Conservation (phyloP, 257 asterid genomes). For the Euphrasia confusa region DNA sequence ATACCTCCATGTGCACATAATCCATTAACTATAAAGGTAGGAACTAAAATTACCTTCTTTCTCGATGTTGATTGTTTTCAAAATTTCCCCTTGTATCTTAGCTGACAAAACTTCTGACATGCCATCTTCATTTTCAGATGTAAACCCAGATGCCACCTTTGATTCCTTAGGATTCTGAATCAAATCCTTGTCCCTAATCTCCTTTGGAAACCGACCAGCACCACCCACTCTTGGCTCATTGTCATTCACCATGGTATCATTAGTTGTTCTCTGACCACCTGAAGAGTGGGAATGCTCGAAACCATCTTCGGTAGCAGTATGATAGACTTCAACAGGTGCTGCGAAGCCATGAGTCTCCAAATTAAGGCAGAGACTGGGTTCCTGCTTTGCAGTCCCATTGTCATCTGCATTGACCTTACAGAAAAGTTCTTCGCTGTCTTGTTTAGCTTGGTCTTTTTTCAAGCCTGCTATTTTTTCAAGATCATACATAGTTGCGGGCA, state of each 20-base stretch:
- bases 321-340: conserved; percentile 20
- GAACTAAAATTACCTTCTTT: conserved; percentile 20
- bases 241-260: conserved; percentile 13
- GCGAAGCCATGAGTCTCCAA: conserved; percentile 21
- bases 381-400: conserved; percentile 15
- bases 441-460: conserved; percentile 24
- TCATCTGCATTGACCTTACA: conserved; percentile 14
- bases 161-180: conserved; percentile 9
- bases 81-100: conserved; percentile 12
- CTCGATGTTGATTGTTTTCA: conserved; percentile 20
- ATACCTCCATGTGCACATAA: conserved; percentile 4
- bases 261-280: conserved; percentile 15
- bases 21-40: conserved; percentile 4
- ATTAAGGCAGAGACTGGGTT: conserved; percentile 14
- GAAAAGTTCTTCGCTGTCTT: conserved; percentile 35
- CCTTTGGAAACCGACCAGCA: conserved; percentile 13
- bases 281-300: conserved; percentile 12
- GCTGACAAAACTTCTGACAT: conserved; percentile 11
- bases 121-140: conserved; percentile 9
- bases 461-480: conserved; percentile 24
- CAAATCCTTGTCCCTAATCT: not conserved
- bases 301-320: conserved; percentile 20
- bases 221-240: conserved; percentile 9
- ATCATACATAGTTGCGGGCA: conserved; percentile 1
- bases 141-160: conserved; percentile 10